Conservation (phyloP, 768 basidiomycete genomes). For the Podaxis sp. region DNA sequence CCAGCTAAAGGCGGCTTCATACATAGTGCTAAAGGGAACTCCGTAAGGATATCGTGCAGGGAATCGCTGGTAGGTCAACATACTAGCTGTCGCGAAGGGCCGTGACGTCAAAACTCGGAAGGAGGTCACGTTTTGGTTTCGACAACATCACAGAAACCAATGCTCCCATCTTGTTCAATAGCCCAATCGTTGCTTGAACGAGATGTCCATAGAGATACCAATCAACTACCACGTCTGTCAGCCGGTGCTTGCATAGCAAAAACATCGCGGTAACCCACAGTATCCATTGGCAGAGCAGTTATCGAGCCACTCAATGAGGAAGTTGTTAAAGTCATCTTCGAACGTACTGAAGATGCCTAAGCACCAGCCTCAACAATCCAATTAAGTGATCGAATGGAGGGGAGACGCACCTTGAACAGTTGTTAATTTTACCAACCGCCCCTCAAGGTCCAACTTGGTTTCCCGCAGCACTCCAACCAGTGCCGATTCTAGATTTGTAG, state of each 20-base stretch:
- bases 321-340: conserved; percentile 31
- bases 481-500: conserved; percentile 55
- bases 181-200: conserved; percentile 32
- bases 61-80: conserved; percentile 15
- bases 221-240: conserved; percentile 36
- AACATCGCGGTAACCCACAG: conserved; percentile 31
- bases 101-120: conserved; percentile 32
- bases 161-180: conserved; percentile 35
- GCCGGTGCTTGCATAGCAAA: not conserved
- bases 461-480: conserved; percentile 37
- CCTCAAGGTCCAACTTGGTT: conserved; percentile 51
- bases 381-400: not conserved
- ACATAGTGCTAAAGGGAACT: conserved; percentile 29
- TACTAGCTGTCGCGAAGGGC: conserved; percentile 37
- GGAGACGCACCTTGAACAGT: conserved; percentile 39
- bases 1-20: conserved; percentile 37
- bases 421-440: conserved; percentile 45
- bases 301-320: conserved; percentile 43
- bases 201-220: conserved; percentile 50
- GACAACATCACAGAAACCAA: conserved; percentile 17
- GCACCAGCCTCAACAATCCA: conserved; percentile 7
- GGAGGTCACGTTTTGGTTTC: conserved; percentile 16
- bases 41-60: conserved; percentile 8
- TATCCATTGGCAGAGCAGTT: conserved; percentile 35
- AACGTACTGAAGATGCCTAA: conserved; percentile 38